Conservation (phyloP, 352 stramenopile species). For the Nothophytophthora sp. region DNA sequence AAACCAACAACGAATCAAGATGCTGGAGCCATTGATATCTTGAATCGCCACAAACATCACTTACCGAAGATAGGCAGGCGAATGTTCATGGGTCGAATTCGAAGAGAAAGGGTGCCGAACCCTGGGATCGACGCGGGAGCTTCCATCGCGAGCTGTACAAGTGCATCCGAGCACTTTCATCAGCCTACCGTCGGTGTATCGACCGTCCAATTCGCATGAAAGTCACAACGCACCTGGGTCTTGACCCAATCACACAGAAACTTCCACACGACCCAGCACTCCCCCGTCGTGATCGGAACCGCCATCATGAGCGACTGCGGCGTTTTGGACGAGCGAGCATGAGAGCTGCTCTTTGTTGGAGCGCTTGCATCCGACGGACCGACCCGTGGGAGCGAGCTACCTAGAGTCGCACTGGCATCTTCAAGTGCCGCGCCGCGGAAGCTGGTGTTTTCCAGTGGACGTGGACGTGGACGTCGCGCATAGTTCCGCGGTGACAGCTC, state of each 20-base stretch:
- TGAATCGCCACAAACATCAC: too few relatives aligned
- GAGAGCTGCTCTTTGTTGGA: neutral
- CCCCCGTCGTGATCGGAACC: slow-evolving; percentile 45
- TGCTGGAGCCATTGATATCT: neutral
- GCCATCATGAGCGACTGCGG: slow-evolving; percentile 51
- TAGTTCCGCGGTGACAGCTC: slow-evolving; percentile 20
- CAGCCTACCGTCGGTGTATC: too few relatives aligned
- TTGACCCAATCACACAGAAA: slow-evolving; percentile 76
- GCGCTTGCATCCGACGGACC: slow-evolving; percentile 12
- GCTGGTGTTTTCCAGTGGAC: neutral
- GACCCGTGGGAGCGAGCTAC: slow-evolving; percentile 10
- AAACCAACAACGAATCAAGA: neutral
- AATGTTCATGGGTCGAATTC: slow-evolving; percentile 50
- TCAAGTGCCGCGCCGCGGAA: neutral
- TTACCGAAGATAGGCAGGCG: slow-evolving; percentile 67
- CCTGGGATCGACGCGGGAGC: slow-evolving; percentile 62
- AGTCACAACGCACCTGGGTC: slow-evolving; percentile 33
- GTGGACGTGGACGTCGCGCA: slow-evolving; percentile 1
- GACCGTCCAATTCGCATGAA: neutral
- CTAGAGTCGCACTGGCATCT: neutral
- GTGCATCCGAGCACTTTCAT: neutral
- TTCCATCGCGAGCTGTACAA: slow-evolving; percentile 70
- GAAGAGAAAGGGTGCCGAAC: slow-evolving; percentile 63
- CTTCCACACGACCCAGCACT: slow-evolving; percentile 61
- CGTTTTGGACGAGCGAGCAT: slow-evolving; percentile 35